A percentile compares a stretch with the other conserved stretches of the same genome.
phyloP scores from a whole-genome alignment of 805 yeast genomes.

The Grigorovia yakushimaensis region DNA sequence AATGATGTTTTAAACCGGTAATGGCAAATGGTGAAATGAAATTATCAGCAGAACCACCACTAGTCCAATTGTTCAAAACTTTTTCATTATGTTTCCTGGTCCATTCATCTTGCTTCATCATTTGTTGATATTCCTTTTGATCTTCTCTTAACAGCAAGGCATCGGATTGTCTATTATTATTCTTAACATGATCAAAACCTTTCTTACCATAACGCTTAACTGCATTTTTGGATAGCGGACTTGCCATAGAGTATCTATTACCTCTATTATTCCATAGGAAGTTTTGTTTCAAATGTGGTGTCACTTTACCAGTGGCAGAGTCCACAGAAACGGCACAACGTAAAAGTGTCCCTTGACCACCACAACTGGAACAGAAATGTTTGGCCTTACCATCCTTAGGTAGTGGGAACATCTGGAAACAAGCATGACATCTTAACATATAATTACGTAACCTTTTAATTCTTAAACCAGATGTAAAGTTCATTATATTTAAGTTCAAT shows the following conservation, averaged over 20 bases:
- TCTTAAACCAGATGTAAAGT: conserved; percentile 71
- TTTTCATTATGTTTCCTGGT: conserved; percentile 79
- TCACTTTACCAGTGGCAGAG: conserved; percentile 65
- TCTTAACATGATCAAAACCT: conserved; percentile 64
- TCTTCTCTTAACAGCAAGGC: conserved; percentile 64
- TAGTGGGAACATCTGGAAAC: conserved; percentile 74
- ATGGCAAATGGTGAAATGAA: conserved; percentile 79
- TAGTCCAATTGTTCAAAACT: conserved; percentile 77
- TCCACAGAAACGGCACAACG: conserved; percentile 87
- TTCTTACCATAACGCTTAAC: conserved; percentile 65
- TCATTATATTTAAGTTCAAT: conserved; percentile 79
- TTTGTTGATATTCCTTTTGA: conserved; percentile 86
- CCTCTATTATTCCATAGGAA: conserved; percentile 94
- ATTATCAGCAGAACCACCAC: conserved; percentile 75
- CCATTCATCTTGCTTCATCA: conserved; percentile 83
- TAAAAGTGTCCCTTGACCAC: conserved; percentile 73
- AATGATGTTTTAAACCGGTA: conserved; percentile 48
- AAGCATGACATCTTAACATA: conserved; percentile 96
- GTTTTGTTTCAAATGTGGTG: conserved; percentile 81
- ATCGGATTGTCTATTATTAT: conserved; percentile 28
- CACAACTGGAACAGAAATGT: conserved; percentile 93
- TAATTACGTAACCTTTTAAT: conserved; percentile 80
- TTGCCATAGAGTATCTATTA: conserved; percentile 66
- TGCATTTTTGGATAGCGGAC: conserved; percentile 79
- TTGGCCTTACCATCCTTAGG: conserved; percentile 66